phyloP scores from a whole-genome alignment of 2,329 filamentous ascomycete genomes.

The Phoma sp. region DNA sequence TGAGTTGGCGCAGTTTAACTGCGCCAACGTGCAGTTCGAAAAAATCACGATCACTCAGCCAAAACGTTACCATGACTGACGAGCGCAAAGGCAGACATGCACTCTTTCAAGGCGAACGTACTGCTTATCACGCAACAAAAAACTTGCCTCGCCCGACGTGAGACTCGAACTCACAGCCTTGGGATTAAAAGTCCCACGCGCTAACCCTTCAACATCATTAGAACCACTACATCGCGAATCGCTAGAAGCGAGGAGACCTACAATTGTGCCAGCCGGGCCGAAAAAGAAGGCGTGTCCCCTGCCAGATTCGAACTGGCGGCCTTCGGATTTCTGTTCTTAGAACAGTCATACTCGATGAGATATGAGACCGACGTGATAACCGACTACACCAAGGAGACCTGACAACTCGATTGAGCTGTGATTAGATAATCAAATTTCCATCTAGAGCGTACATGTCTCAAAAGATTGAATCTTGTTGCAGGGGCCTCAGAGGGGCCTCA shows the following conservation, averaged over 20 bases:
- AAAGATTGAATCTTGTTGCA: not conserved
- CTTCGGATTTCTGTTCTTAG: constrained; percentile 39
- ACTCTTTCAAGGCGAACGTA: no score
- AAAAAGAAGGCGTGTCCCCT: constrained; percentile 24
- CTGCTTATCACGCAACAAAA: not conserved
- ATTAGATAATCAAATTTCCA: constrained; percentile 5
- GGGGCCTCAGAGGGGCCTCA: no score
- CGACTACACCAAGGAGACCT: constrained; percentile 46
- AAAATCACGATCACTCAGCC: no score
- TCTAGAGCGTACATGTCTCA: not conserved
- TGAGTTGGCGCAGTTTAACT: no score
- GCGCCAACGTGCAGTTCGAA: no score
- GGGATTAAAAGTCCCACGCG: constrained; percentile 34
- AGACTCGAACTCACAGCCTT: constrained; percentile 30
- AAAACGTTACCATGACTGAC: no score
- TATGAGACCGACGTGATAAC: constrained; percentile 49
- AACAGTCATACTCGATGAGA: constrained; percentile 36
- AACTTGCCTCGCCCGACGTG: constrained; percentile 13
- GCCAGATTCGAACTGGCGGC: constrained; percentile 47
- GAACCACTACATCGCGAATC: not conserved
- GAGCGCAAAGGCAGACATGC: no score
- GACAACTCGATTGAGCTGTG: not conserved
- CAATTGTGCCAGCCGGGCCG: constrained; percentile 30
- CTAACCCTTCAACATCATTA: constrained; percentile 11
- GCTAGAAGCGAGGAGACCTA: not conserved